Evolutionary conservation across 1,284 basidiomycete genomes (phyloP), one percentile per base, ranked within the genome.

Genomic region (Austroboletus niveus): DNA sequence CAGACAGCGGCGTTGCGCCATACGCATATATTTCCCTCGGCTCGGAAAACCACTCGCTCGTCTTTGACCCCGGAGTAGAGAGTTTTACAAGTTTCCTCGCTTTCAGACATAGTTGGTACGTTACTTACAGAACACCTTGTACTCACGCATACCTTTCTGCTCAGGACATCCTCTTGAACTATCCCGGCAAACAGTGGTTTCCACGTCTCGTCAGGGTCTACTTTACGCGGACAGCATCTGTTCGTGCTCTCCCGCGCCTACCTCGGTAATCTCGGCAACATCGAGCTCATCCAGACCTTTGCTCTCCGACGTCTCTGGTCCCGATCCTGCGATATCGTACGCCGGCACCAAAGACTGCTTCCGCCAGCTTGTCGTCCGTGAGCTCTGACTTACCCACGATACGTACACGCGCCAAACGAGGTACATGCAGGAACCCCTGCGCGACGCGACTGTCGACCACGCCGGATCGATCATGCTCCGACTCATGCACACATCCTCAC

Each of bases 381-480:
- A 62, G 27, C 58, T 61, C 39, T 58, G 62, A n/a, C 55, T 60
- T 22, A 63, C 50, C 8, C 60, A 64, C 11, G 60, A 61, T 36
- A 22, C 31, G 5, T 41, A 47, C 43, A 41, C 49, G 15, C 55
- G 45, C 2, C 43, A 59, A 59, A 32, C 49, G 45, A 4, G 29
- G 34, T 40, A 36, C 15, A n/a, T 15, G 15, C 14, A 15, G 1
- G 35, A 36, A 7, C 59, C 48, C 14, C 51, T 60, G 24, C 51
- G 59, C 42, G 30, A 51, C 40, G 39, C 49, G 2, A 35, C 36
- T 41, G 22, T 60, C 15, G 52, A 60, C 30, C 49, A 56, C 3
- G 17, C 51, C 7, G n/a, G 20, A 3, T 24, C 59, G 27, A 61
- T 55, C 30, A 61, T 52, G 12, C 56, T 63, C 51, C 56, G 61